Evolutionary conservation across 2,329 filamentous ascomycete genomes (phyloP), one percentile per base, ranked within the genome.

Genomic region (Periconia macrospinosa): DNA sequence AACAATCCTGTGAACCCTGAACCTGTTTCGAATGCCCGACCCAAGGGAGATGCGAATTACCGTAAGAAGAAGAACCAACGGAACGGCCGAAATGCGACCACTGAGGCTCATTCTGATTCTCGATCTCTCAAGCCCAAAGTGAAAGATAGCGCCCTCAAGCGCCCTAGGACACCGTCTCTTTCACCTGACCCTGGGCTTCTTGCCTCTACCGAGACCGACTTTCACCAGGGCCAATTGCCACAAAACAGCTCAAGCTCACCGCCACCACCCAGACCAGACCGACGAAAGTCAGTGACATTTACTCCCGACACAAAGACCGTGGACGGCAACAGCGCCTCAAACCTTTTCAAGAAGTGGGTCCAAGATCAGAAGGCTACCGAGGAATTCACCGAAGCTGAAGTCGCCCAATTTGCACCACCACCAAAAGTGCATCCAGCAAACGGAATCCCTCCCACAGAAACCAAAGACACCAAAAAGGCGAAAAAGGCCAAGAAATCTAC

Each of bases 271-370:
- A 53, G 52, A 23, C 57, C 60, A 13, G 65, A 66, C 37, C 66
- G 66, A 40, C 76, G 75, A 57, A 87, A 88, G 67, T 85, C 83
- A 3, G 86, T 89, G 9, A 82, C 84, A 1, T 89, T 89, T 66
- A 83, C 85, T 1, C 77, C 82, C 8, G 85, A 86, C 47, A 86
- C 84, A 2, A 87, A 88, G 66, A 74, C 70, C 7, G 71, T 79
- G 44, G 84, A 87, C 68, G 83, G 81, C 18, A 78, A 80, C 55
- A 83, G 78, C 51, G 78, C 78, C 46, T 78, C 80, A 53, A 74
- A 78, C 45, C 70, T 82, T 37, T 83, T 81, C 71, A 78, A 79
- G 56, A 72, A 77, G 52, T 84, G 81, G 81, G 74, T 65, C 13
- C 57, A 62, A 11, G 70, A 73, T 46, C 68, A 71, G 42, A 69